phyloP scores from a whole-genome alignment of 805 yeast species.

The Lipomyces lipofer region DNA sequence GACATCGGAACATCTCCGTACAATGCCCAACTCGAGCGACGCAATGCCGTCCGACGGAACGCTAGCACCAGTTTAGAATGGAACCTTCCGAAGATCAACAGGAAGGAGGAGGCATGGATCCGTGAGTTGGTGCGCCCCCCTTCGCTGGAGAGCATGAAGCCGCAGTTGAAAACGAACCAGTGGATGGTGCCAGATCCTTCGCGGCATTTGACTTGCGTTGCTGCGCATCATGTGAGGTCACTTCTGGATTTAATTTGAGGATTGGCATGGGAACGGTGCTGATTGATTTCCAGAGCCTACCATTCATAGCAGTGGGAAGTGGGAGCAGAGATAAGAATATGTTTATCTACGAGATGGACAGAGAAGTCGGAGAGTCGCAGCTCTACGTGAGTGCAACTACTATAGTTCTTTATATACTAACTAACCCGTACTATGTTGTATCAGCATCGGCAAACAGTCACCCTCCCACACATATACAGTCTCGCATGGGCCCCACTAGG shows the following conservation, averaged over 20 bases:
- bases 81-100: conserved; percentile 9
- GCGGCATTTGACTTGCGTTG: conserved; percentile 41
- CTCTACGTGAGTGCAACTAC: conserved; percentile 5
- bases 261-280: background rate
- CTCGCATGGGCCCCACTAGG: conserved; percentile 46
- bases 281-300: conserved; percentile 37
- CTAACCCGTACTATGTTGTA: background rate
- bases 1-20: conserved; percentile 7
- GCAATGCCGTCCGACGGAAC: conserved; percentile 26
- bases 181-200: conserved; percentile 44
- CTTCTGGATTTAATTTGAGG: background rate
- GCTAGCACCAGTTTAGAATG: background rate
- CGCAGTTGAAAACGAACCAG: conserved; percentile 27
- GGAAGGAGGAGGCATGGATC: conserved; percentile 30
- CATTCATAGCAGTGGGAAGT: conserved; percentile 56
- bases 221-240: no score
- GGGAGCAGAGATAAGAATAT: conserved; percentile 51
- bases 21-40: conserved; percentile 22
- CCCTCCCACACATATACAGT: conserved; percentile 54
- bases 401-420: background rate
- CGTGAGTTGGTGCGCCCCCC: conserved; percentile 27
- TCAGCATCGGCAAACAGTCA: conserved; percentile 58
- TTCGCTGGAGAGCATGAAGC: conserved; percentile 21
- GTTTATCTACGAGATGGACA: conserved; percentile 53
- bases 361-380: conserved; percentile 26